Evolutionary conservation across 306 rosid genomes (phyloP).

Genomic region (Begonia loranthoides): DNA sequence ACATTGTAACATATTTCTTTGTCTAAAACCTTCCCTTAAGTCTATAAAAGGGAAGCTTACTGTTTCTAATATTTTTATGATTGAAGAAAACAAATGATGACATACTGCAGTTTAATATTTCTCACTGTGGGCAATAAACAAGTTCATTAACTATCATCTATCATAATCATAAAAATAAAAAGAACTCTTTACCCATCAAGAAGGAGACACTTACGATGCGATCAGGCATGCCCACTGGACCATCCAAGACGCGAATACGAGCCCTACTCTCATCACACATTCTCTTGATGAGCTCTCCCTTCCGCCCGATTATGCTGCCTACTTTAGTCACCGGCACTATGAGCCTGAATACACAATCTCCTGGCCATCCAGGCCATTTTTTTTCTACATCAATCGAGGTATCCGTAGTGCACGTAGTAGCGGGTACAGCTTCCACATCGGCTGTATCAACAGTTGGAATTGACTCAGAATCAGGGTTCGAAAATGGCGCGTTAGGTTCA

Average conservation of each 20-base stretch:
- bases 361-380: constrained; percentile 97
- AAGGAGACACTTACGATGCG: constrained; percentile 52
- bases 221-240: constrained; percentile 69
- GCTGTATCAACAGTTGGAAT: constrained; percentile 8
- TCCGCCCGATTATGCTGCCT: constrained; percentile 89
- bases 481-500: constrained; percentile 12
- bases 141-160: no score
- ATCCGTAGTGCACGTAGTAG: not conserved
- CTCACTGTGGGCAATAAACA: no score
- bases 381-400: constrained; percentile 28
- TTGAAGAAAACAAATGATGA: no score
- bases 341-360: constrained; percentile 74
- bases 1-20: no score
- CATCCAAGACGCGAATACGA: constrained; percentile 90
- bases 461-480: constrained; percentile 12
- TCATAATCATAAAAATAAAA: no score
- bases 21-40: no score
- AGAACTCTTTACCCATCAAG: not conserved
- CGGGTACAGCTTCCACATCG: constrained; percentile 3
- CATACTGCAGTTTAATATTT: no score
- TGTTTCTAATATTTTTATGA: no score
- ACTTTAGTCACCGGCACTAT: constrained; percentile 84
- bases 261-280: constrained; percentile 93
- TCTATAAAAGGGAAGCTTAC: no score
- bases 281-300: constrained; percentile 86